These are phyloP conservation scores for Allium sativum DNA, from an alignment of 106 monocot genomes.

Conservation along the genomic window DNA sequence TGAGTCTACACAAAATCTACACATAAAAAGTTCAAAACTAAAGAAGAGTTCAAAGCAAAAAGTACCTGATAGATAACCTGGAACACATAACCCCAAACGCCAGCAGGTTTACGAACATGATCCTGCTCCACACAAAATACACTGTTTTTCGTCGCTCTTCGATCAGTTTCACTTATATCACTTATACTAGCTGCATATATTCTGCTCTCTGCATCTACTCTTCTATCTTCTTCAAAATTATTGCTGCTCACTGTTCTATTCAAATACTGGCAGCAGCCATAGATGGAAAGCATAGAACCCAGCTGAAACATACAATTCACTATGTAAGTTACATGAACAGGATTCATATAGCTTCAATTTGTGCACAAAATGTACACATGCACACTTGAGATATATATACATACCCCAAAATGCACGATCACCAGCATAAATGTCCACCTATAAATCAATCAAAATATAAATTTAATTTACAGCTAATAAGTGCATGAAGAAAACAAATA, in stretches of 20 bases:
- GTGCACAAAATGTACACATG: not conserved
- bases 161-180: slow-evolving; percentile 16
- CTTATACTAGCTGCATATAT: slow-evolving; percentile 22
- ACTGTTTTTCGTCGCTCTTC: slow-evolving; percentile 11
- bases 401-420: slow-evolving; percentile 88
- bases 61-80: slow-evolving; percentile 92
- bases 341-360: not conserved
- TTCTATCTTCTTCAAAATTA: slow-evolving; percentile 11
- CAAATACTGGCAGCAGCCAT: slow-evolving; percentile 61
- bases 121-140: not conserved
- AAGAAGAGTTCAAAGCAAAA: not conserved
- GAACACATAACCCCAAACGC: slow-evolving; percentile 64
- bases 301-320: slow-evolving; percentile 30
- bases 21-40: not conserved
- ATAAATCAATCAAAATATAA: slow-evolving; percentile 6
- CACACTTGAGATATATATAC: slow-evolving; percentile 3
- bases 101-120: slow-evolving; percentile 34
- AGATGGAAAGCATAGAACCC: slow-evolving; percentile 62
- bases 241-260: slow-evolving; percentile 20
- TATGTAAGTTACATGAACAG: slow-evolving; percentile 1
- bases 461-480: not conserved
- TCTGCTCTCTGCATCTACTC: slow-evolving; percentile 43
- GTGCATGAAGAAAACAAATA: not conserved
- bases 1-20: not conserved
- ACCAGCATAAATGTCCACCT: slow-evolving; percentile 96